Evolutionary conservation across 768 basidiomycete genomes (phyloP), one percentile per base, ranked within the genome.

Genomic region (Suillus discolor): DNA sequence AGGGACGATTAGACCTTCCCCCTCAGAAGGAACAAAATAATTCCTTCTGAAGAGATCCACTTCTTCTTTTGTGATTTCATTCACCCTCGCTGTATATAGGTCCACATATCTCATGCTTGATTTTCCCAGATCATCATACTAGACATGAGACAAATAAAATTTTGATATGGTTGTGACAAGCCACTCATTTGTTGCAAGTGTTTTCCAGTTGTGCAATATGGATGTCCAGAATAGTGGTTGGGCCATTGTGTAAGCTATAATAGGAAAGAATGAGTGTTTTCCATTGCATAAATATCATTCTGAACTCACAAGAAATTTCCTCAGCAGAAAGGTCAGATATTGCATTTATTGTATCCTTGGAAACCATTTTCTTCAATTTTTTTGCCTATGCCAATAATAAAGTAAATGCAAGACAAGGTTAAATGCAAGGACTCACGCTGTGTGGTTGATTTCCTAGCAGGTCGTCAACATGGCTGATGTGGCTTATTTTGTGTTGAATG

Each of bases 21-120:
- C 12, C 0, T 47, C 0, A 0, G 4, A 4, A n/a, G 44, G 44
- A 3, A 45, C 1, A 4, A 45, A n/a, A 45, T 45, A 0, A 11
- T 47, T 47, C n/a, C n/a, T 47, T 0, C 47, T 4, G n/a, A 47
- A 47, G n/a, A 0, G 11, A 2, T 13, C 13, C 13, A 49, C 0
- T 12, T n/a, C 18, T 49, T 49, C 47, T 6, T 25, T 23, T 12
- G 2, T 23, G 0, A 49, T 25, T 0, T 25, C 6, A 13, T 25
- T 25, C 2, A 2, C 23, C 6, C 3, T 49, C 1, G 23, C 6
- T 49, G 6, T 5, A 7, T 49, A 0, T 6, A 13, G 2, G 11
- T 25, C 6, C 6, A 25, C 13, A 7, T 49, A 49, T 15, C 47
- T 49, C 13, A 49, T 49, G 47, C 6, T 2, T 15, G 23, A 25